Percentiles rank a stretch among this genome's conserved stretches.
These are phyloP conservation scores for Talaromyces rugulosus DNA, from an alignment of 2,329 filamentous ascomycete species.

Conservation along the genomic window DNA sequence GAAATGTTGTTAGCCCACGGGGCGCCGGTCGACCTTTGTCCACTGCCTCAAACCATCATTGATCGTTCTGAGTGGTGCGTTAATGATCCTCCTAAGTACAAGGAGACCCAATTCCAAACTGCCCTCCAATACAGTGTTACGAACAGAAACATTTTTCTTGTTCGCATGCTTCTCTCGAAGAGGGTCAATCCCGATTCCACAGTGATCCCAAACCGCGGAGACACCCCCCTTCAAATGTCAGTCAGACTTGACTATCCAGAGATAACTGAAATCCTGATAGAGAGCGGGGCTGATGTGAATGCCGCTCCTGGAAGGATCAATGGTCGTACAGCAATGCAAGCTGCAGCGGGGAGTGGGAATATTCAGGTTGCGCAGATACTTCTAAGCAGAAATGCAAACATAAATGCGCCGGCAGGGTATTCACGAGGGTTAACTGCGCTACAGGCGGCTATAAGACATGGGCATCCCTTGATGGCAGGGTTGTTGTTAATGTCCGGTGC, in stretches of 20 bases:
- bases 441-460: constrained; percentile 14
- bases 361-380: constrained; percentile 9
- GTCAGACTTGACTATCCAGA: neutral
- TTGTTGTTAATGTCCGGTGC: neutral
- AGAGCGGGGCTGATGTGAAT: neutral
- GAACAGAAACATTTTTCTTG: neutral
- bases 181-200: neutral
- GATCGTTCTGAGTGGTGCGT: neutral
- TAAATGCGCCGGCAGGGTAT: constrained; percentile 13
- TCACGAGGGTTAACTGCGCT: constrained; percentile 15
- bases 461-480: neutral
- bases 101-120: too few relatives aligned
- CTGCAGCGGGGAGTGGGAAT: constrained; percentile 8
- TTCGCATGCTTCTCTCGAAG: neutral
- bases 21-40: neutral
- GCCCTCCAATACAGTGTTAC: constrained; percentile 1
- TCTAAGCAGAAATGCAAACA: constrained; percentile 12
- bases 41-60: neutral
- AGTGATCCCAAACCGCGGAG: neutral
- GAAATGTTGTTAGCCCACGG: constrained; percentile 1
- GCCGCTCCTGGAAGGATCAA: neutral
- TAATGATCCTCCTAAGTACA: neutral
- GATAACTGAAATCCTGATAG: neutral
- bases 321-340: constrained; percentile 13
- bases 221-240: constrained; percentile 4